These are phyloP conservation scores for Geotrichum siamense DNA, from an alignment of 1,139 yeast species.

Conservation along the genomic window DNA sequence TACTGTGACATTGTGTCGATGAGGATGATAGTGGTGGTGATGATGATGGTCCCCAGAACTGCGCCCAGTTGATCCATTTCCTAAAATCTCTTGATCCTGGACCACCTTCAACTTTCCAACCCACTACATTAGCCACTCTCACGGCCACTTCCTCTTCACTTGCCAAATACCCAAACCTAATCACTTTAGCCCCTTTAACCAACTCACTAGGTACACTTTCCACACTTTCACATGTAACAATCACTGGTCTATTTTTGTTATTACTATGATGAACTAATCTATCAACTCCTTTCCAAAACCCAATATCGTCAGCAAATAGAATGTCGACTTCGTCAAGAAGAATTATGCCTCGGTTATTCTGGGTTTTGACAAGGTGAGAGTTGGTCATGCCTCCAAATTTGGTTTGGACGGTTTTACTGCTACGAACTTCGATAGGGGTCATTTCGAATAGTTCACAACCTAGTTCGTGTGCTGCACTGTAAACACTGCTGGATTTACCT, in stretches of 20 bases:
- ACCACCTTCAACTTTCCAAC: background rate
- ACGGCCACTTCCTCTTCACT: background rate
- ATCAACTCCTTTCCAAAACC: slow-evolving; percentile 71
- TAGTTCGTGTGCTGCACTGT: slow-evolving; percentile 58
- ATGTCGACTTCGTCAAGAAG: slow-evolving; percentile 83
- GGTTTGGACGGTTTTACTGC: slow-evolving; percentile 60
- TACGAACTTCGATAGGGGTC: slow-evolving; percentile 64
- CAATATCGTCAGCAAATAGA: slow-evolving; percentile 67
- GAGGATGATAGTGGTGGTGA: background rate
- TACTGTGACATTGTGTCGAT: background rate
- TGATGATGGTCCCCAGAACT: background rate
- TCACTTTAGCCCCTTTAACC: slow-evolving; percentile 6
- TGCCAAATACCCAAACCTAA: background rate
- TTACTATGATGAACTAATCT: slow-evolving; percentile 45
- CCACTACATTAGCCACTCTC: background rate
- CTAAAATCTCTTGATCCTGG: background rate
- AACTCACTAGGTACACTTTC: slow-evolving; percentile 20
- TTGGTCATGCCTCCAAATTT: slow-evolving; percentile 74
- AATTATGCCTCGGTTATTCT: slow-evolving; percentile 51
- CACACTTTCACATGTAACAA: slow-evolving; percentile 62
- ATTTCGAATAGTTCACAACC: slow-evolving; percentile 76
- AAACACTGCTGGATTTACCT: slow-evolving; percentile 72
- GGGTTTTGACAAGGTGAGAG: slow-evolving; percentile 62
- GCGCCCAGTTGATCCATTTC: background rate
- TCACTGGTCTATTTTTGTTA: slow-evolving; percentile 69